Evolutionary conservation across 208 protist genomes (phyloP).

Genomic region (Balamuthia mandrillaris): DNA sequence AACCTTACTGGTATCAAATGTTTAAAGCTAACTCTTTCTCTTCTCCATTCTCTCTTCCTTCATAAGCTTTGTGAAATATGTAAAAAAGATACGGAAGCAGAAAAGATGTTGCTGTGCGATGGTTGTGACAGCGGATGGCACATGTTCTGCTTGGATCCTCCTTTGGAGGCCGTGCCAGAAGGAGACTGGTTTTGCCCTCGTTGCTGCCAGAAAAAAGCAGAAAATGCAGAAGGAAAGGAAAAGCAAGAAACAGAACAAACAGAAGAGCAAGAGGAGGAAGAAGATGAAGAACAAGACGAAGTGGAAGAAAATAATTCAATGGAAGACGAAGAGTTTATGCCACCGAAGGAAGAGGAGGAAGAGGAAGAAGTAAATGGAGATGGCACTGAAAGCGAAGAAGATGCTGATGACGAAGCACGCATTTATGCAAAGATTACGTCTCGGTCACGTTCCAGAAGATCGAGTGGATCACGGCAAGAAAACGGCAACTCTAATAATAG

Average conservation of each 20-base stretch:
- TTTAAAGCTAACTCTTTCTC: neutral
- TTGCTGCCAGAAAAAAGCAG: neutral
- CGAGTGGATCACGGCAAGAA: too few relatives aligned
- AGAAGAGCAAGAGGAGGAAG: neutral
- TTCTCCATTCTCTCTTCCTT: neutral
- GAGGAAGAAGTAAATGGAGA: neutral
- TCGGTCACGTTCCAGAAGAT: neutral
- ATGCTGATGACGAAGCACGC: neutral
- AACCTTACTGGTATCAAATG: neutral
- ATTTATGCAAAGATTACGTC: neutral
- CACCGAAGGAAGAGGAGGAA: too few relatives aligned
- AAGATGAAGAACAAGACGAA: neutral
- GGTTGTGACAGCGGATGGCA: conserved; percentile 27
- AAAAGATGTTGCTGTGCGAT: conserved; percentile 26
- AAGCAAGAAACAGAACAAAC: neutral
- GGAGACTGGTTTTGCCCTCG: conserved; percentile 37
- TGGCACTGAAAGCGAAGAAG: neutral
- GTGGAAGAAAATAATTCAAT: neutral
- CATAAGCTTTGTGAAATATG: neutral
- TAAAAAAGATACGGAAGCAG: neutral
- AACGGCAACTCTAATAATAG: too few relatives aligned
- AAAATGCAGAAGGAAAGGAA: neutral
- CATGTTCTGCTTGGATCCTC: conserved; percentile 11
- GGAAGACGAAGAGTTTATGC: neutral
- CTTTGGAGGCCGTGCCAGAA: neutral